Evolutionary conservation across 2,329 filamentous ascomycete species (phyloP), one percentile per base, ranked within the genome.

Genomic region (Alternaria novae-zelandiae): DNA sequence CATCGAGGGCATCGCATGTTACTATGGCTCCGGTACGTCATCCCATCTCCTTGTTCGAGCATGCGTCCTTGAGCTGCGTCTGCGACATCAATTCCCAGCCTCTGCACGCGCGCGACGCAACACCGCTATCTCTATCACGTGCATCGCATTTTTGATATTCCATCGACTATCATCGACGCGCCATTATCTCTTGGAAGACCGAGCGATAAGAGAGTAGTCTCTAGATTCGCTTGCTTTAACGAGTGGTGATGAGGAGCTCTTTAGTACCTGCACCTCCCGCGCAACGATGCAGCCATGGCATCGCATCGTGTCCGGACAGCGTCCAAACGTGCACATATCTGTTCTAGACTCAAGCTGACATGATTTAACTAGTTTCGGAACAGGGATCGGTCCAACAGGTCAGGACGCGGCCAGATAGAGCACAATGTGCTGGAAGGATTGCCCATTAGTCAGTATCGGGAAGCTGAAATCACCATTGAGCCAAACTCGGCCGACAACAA

Each of bases 371-470:
- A 88, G 86, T 87, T 87, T 70, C 83, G 86, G 56, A 84, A 85
- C 49, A 84, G 85, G 61, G 86, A 86, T 66, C 85, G 86, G 20
- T 86, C 85, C 64, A 86, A 87, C 63, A 84, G 88, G 69, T 86
- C 85, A 63, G 83, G 86, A 61, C 86, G 87, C 64, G 82, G 82
- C 46, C 86, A 87, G 69, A 82, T 86, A 57, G 89, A 91, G 68
- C 88, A 90, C 76, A 90, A 91, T 82, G 84, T 89, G 54, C 86
- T 88, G 54, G 84, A 87, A 85, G 93, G 94, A 63, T 86, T 97
- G 11, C 95, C 95, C 15, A 91, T 97, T 61, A 91, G 94, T 74
- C 93, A 97, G 86, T 98, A 94, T 91, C 89, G 92, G 59, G 89
- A 91, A 67, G 89, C 91, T 62, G 80, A 82, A 59, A 68, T 93